Evolutionary conservation across 2,329 filamentous ascomycete genomes (phyloP).

Genomic region (Diplodia sapinea): DNA sequence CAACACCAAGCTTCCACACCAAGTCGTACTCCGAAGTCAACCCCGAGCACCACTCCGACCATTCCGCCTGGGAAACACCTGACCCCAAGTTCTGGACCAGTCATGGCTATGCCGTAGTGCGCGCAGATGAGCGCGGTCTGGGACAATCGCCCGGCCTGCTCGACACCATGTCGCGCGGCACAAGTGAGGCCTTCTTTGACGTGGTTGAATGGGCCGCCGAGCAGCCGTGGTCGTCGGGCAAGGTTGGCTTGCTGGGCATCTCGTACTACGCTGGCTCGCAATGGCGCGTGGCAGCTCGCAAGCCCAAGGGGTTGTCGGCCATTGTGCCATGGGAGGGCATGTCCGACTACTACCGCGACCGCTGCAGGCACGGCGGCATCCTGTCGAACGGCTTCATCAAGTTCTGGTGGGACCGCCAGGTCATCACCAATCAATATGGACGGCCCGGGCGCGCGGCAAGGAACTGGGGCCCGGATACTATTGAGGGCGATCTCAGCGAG

Average conservation of each 20-base stretch:
- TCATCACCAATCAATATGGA: slow-evolving; percentile 72
- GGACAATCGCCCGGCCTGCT: slow-evolving; percentile 60
- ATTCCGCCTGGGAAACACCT: slow-evolving; percentile 55
- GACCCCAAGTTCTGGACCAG: slow-evolving; percentile 50
- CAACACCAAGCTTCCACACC: slow-evolving; percentile 51
- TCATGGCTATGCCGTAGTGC: slow-evolving; percentile 47
- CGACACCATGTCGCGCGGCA: slow-evolving; percentile 60
- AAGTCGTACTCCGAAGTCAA: slow-evolving; percentile 57
- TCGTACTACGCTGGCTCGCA: slow-evolving; percentile 61
- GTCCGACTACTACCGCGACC: slow-evolving; percentile 60
- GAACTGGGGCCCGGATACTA: slow-evolving; percentile 62
- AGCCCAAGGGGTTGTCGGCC: slow-evolving; percentile 58
- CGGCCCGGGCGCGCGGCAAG: slow-evolving; percentile 55
- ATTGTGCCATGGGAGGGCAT: slow-evolving; percentile 64
- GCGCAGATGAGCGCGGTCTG: slow-evolving; percentile 58
- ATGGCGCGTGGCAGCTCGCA: slow-evolving; percentile 60
- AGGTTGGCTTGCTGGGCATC: slow-evolving; percentile 59
- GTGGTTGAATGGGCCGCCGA: slow-evolving; percentile 60
- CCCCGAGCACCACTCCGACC: slow-evolving; percentile 43
- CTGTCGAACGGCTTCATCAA: slow-evolving; percentile 47
- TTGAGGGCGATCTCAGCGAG: slow-evolving; percentile 64
- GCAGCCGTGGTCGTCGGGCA: slow-evolving; percentile 58
- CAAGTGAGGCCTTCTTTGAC: slow-evolving; percentile 59
- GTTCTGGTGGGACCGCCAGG: slow-evolving; percentile 72
- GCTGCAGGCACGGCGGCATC: slow-evolving; percentile 50